A percentile compares a stretch with the other conserved stretches of the same genome.
These are phyloP conservation scores for Tanacetum coccineum DNA, from an alignment of 129 eudicot species.

Conservation along the genomic window DNA sequence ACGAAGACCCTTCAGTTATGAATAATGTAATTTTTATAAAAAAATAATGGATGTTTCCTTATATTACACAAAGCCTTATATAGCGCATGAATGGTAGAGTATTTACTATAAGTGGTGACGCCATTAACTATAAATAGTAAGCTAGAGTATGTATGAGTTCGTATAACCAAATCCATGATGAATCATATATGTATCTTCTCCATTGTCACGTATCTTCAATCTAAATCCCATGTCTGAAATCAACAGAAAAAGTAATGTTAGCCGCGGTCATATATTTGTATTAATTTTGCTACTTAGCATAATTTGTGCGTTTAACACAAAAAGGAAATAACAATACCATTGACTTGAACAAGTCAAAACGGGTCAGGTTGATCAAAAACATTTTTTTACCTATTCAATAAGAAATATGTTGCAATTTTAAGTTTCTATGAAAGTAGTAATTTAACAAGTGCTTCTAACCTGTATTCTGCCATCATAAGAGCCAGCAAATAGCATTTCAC, in stretches of 20 bases:
- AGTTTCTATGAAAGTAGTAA: not conserved
- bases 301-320: not conserved
- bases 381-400: not conserved
- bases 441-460: constrained; percentile 30
- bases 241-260: constrained; percentile 3
- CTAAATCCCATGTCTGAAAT: constrained; percentile 68
- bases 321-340: not conserved
- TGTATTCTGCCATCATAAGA: constrained; percentile 72
- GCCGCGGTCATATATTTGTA: not conserved
- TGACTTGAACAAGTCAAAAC: too few relatives aligned
- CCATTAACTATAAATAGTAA: not conserved
- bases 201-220: constrained; percentile 26
- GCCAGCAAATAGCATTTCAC: constrained; percentile 71
- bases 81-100: not conserved
- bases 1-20: not conserved
- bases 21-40: not conserved
- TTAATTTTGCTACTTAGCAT: not conserved
- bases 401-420: not conserved
- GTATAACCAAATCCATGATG: constrained; percentile 3
- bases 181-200: not conserved
- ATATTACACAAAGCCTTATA: not conserved
- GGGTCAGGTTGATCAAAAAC: not conserved
- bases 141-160: constrained; percentile 3
- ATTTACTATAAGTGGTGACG: constrained; percentile 7
- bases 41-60: not conserved